A percentile compares a stretch with the other conserved stretches of the same genome.
Evolutionary conservation across 2,329 filamentous ascomycete genomes (phyloP).

Genomic region (Truncatella angustata): DNA sequence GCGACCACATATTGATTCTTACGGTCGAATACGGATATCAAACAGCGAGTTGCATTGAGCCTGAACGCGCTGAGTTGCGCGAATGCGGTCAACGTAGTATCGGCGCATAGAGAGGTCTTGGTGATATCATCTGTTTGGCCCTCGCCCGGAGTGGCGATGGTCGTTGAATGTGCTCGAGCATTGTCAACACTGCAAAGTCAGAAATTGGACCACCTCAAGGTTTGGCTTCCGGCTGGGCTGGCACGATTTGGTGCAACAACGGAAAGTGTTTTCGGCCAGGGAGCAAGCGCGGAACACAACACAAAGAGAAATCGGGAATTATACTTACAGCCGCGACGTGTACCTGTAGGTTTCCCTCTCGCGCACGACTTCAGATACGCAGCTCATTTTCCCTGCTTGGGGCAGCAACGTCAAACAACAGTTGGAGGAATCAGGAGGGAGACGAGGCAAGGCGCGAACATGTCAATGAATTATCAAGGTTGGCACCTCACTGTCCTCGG

Average conservation of each 20-base stretch:
- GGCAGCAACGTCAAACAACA: too few species aligned
- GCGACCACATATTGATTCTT: slow-evolving; percentile 48
- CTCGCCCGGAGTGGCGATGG: not conserved
- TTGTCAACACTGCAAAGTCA: not conserved
- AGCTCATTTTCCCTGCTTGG: not conserved
- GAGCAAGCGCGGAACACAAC: not conserved
- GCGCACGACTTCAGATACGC: slow-evolving; percentile 7
- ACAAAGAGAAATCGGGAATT: not conserved
- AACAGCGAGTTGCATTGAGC: slow-evolving; percentile 37
- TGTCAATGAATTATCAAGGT: too few species aligned
- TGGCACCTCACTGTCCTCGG: too few species aligned
- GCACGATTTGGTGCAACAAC: too few species aligned
- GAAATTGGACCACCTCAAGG: too few species aligned
- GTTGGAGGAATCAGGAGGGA: not conserved
- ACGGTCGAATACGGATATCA: slow-evolving; percentile 52
- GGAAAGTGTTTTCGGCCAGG: too few species aligned
- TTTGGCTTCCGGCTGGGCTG: too few species aligned
- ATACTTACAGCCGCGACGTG: slow-evolving; percentile 9
- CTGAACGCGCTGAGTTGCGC: slow-evolving; percentile 47
- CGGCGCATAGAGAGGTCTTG: not conserved
- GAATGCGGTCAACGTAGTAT: slow-evolving; percentile 29
- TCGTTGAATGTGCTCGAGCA: not conserved
- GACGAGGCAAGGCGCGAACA: not conserved
- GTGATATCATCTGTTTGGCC: not conserved
- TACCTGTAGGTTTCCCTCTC: slow-evolving; percentile 8